Base-by-base conservation (phyloP, 306 rosid species). In the Cucurbita pepo region DNA sequence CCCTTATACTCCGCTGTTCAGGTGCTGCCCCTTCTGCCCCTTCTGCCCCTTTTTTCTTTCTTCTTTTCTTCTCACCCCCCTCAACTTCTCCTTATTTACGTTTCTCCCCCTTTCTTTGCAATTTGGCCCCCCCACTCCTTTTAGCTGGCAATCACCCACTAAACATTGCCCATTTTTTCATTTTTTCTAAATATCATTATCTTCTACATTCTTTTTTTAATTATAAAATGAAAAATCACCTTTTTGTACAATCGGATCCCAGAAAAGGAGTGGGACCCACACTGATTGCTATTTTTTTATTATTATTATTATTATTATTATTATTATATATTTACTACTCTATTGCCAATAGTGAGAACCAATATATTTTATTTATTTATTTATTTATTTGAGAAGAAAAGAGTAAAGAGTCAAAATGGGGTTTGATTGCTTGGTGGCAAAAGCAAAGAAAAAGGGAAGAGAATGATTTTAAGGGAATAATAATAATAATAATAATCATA, bases 1-100 rank as follows among this genome's bases (percentile, higher is more conserved):
- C 76, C 82, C 87, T 73, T 83, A 58, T 45, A 67, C 81, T 81
- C 56, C 82, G 85, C 83, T 77, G 85, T 63, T 81, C 89, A 83
- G 87, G 87, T 77, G 76, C 83, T 76, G 85, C 83, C 10, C 36
- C 56, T 61, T 6, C 69, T 11, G 16, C 52, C 69, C 56, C 66
- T 25, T 25, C 25, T 25, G 25, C 25, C 25, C 25, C 25, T 25
- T 4, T 1, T 48, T 2, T 1, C 30, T 48, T 11, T 4, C 52
- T 48, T 45, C 11, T 45, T 45, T 45, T 45, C 50, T 12, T 45
- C 14, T 12, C 16, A 1, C 52, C 5, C 14, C 52, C 52, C 16
- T 48, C 16, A 48, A 10, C 16, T 48, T 48, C 11, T 6, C 5
- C 0, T n/a, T 63, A 16, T 40, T 62, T 62, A 1, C n/a, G 34